Conservation (phyloP, 2,329 filamentous ascomycete species). For the Ascochyta lentis region DNA sequence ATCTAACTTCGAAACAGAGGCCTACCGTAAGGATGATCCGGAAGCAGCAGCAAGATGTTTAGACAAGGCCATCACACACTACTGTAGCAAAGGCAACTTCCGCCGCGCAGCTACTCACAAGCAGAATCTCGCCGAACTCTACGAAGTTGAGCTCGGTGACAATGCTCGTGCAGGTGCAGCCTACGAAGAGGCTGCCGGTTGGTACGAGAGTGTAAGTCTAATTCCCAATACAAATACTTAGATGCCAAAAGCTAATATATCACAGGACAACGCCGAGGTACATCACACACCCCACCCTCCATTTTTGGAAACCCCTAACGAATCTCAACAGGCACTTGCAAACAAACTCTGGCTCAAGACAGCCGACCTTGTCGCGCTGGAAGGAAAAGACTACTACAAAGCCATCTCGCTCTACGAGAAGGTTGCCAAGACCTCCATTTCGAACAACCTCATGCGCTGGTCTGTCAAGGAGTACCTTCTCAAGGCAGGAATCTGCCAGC, state of each 20-base stretch:
- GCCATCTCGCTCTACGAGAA: slow-evolving; percentile 70
- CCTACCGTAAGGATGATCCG: slow-evolving; percentile 85
- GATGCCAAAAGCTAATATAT: slow-evolving; percentile 24
- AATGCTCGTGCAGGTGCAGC: slow-evolving; percentile 77
- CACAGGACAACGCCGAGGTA: slow-evolving; percentile 49
- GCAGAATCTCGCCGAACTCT: slow-evolving; percentile 85
- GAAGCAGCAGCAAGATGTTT: slow-evolving; percentile 83
- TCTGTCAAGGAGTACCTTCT: slow-evolving; percentile 92
- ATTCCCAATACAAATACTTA: not conserved
- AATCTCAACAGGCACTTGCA: slow-evolving; percentile 65
- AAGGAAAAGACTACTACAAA: slow-evolving; percentile 73
- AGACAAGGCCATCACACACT: slow-evolving; percentile 80
- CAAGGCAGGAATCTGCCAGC: slow-evolving; percentile 90
- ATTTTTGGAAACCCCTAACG: slow-evolving; percentile 34
- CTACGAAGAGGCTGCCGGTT: slow-evolving; percentile 84
- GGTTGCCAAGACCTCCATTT: slow-evolving; percentile 77
- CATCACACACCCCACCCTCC: not conserved
- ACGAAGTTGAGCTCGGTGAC: slow-evolving; percentile 82
- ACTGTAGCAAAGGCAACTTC: slow-evolving; percentile 89
- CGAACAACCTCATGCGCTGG: slow-evolving; percentile 73
- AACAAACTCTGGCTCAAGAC: slow-evolving; percentile 95
- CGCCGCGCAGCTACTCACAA: slow-evolving; percentile 88
- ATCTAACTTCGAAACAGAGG: slow-evolving; percentile 56
- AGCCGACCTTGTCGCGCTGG: slow-evolving; percentile 82
- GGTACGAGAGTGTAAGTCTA: slow-evolving; percentile 70